Evolutionary conservation across 768 basidiomycete species (phyloP), one percentile per base, ranked within the genome.

Genomic region (Rhodocollybia butyracea): DNA sequence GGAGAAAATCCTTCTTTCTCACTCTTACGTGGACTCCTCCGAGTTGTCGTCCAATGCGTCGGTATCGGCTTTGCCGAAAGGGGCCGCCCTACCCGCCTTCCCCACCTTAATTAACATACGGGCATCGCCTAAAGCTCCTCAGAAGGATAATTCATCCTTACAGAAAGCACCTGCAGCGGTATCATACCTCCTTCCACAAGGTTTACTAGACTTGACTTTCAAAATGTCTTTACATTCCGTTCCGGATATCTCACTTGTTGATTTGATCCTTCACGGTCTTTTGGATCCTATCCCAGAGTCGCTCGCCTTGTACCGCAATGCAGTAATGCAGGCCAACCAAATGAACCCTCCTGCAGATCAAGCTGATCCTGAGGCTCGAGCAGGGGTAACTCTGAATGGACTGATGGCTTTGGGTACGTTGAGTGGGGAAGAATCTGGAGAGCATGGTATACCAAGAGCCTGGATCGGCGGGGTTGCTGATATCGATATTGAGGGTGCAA

Each of bases 401-500:
- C 21, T 40, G n/a, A n/a, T 40, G 40, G 41, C 38, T 2, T n/a
- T 41, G 21, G 40, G 41, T 30, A 34, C 34, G 2, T 36, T 50
- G 31, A 50, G 22, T 39, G 48, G 48, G 48, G 51, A 53, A 43
- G 51, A 53, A 40, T 3, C 51, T 30, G 41, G 39, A 4, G 22
- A 10, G 31, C 48, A 50, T 38, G 12, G 48, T 15, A 34, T 50
- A 34, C 51, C 51, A 12, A 53, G n/a, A 22, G 51, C 41, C 17
- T 53, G 51, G 51, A 42, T 53, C 15, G 51, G 51, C 6, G 41
- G 51, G 26, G 31, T 41, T 17, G 39, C 38, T 30, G 51, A 53
- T 36, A 32, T 53, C 6, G 39, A 42, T 15, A 39, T 53, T 42
- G 34, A 41, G n/a, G 39, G 39, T 27, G 38, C 48, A 24, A 39